Evolutionary conservation across 495 filamentous ascomycete species (phyloP).

Genomic region (Penicillium flavigenum): DNA sequence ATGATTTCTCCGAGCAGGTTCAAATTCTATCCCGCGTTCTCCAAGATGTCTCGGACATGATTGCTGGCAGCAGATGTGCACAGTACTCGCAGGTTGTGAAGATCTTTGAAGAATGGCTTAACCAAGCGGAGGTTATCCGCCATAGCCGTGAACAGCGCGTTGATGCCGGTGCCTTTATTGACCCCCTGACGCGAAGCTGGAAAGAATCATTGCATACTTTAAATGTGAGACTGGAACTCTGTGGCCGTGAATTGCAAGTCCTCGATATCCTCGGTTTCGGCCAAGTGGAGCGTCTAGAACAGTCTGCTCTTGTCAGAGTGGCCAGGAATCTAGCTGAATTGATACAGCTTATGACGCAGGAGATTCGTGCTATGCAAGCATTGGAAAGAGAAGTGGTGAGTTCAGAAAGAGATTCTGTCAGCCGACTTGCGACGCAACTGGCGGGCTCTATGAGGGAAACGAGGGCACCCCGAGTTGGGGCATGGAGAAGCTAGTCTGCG

Average conservation of each 20-base stretch:
- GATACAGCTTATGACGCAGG: conserved; percentile 42
- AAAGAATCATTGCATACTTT: conserved; percentile 40
- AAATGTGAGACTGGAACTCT: conserved; percentile 42
- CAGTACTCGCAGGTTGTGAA: conserved; percentile 35
- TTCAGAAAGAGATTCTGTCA: conserved; percentile 39
- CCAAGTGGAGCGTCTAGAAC: conserved; percentile 29
- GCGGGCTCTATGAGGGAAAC: conserved; percentile 14
- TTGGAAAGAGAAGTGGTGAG: conserved; percentile 44
- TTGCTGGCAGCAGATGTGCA: conserved; percentile 25
- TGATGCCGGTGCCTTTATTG: conserved; percentile 36
- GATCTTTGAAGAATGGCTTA: conserved; percentile 49
- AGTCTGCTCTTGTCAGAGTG: conserved; percentile 39
- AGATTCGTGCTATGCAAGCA: conserved; percentile 41
- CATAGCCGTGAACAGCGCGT: conserved; percentile 22
- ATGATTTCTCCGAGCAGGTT: conserved; percentile 41
- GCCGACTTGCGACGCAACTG: conserved; percentile 35
- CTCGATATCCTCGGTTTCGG: conserved; percentile 41
- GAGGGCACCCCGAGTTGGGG: conserved; percentile 15
- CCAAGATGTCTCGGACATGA: conserved; percentile 43
- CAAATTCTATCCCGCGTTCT: conserved; percentile 44
- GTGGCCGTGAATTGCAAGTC: conserved; percentile 37
- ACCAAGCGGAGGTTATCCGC: conserved; percentile 33
- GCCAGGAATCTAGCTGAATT: conserved; percentile 33
- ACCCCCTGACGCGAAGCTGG: conserved; percentile 45
- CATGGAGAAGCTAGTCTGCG: conserved; percentile 24